Evolutionary conservation across 1,284 basidiomycete genomes (phyloP).

Genomic region (Cryptococcus floricola): DNA sequence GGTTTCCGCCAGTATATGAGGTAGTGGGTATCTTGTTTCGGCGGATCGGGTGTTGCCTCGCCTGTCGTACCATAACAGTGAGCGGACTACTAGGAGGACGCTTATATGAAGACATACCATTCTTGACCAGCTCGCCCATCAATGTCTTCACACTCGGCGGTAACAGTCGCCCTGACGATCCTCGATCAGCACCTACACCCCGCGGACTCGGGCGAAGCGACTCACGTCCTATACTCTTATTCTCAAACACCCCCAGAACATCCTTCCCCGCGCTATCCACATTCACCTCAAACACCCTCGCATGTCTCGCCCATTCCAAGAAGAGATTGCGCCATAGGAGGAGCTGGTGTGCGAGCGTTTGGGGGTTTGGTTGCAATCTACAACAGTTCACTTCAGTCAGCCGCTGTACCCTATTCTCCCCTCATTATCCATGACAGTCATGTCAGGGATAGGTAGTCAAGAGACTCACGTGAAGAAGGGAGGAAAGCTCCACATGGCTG

Average conservation of each 20-base stretch:
- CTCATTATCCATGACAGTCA: no score
- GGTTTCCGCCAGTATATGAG: constrained; percentile 55
- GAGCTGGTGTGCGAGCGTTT: constrained; percentile 51
- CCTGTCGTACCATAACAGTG: constrained; percentile 16
- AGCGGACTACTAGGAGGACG: neutral
- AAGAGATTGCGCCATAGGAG: constrained; percentile 52
- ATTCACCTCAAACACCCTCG: constrained; percentile 49
- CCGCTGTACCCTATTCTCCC: no score
- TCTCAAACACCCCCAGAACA: constrained; percentile 39
- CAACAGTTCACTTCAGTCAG: neutral
- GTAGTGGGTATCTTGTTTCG: constrained; percentile 42
- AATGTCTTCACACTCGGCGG: constrained; percentile 29
- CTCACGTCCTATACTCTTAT: constrained; percentile 44
- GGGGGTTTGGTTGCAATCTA: constrained; percentile 53
- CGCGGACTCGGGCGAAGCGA: constrained; percentile 3
- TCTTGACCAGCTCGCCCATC: constrained; percentile 38
- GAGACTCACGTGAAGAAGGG: constrained; percentile 54
- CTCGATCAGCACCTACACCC: constrained; percentile 1
- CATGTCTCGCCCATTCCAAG: constrained; percentile 47
- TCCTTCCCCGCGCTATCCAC: constrained; percentile 30
- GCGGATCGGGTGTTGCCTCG: constrained; percentile 42
- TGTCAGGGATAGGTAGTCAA: neutral
- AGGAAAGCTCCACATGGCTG: constrained; percentile 54
- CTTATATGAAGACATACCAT: constrained; percentile 28
- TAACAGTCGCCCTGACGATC: constrained; percentile 29